Evolutionary conservation across 257 asterid species (phyloP), one percentile per base, ranked within the genome.

Genomic region (Jacaranda mimosifolia): DNA sequence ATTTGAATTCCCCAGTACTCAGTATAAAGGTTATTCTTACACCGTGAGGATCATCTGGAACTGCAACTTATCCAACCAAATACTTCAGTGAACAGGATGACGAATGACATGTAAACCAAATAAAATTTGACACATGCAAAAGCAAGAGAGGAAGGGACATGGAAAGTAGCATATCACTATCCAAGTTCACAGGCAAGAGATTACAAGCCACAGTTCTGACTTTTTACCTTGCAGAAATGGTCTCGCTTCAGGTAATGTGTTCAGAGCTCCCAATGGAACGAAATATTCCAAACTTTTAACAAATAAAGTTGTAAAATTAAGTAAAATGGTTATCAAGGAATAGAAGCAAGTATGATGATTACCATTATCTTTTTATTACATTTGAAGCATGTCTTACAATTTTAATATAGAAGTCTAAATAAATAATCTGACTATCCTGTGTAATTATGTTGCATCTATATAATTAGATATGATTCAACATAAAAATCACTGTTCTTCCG

Each of bases 311-410:
- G 48, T 64, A 9, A 10, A 52, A 13, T 56, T 11, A n/a, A 7
- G 42, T 21, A 12, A 19, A 45, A 13, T 68, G 53, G 40, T 49
- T 35, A 26, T 14, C 57, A 59, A 72, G 9, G 5, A 42, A 60
- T n/a, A 70, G 81, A 74, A 35, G 74, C 66, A 73, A 75, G 62
- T 32, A 63, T 52, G 49, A 63, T 55, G 26, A 78, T 6, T 12
- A 46, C 63, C 42, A 19, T 18, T 53, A 70, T 40, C 48, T 53
- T 13, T 45, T 18, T 56, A 65, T 51, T 57, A 68, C 15, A 68
- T 65, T 66, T 55, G 35, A 38, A 56, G 65, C 53, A 70, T 74
- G 56, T 69, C 70, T 2, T 46, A 38, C 60, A 57, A 63, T 36
- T 17, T 39, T 40, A 40, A 64, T 76, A 58, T 6, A 36, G 58